Evolutionary conservation across 169 alveolate genomes (phyloP).

Genomic region (Theileria parva): DNA sequence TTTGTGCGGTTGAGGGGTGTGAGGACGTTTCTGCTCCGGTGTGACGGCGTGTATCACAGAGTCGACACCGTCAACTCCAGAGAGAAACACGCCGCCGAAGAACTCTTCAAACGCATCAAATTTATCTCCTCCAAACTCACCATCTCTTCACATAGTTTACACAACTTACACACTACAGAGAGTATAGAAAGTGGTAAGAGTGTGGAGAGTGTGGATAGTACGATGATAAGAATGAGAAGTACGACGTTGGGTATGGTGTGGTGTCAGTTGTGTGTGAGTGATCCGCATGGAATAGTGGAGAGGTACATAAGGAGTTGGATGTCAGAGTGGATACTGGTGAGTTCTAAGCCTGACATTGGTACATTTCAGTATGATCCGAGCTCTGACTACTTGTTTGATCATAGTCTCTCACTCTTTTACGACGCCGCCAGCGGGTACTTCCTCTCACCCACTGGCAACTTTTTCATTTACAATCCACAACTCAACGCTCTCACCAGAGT

Average conservation of each 20-base stretch:
- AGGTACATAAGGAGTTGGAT: conserved; percentile 40
- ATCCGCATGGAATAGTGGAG: conserved; percentile 24
- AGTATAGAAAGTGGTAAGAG: too few species aligned
- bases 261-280: not conserved
- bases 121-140: not conserved
- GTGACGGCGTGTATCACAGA: conserved; percentile 31
- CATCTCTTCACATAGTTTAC: too few species aligned
- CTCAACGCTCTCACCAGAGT: too few species aligned
- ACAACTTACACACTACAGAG: too few species aligned
- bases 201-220: too few species aligned
- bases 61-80: conserved; percentile 45
- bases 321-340: conserved; percentile 12
- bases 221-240: not conserved
- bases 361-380: conserved; percentile 32
- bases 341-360: conserved; percentile 58
- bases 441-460: conserved; percentile 69
- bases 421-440: conserved; percentile 75
- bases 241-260: not conserved
- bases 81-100: conserved; percentile 65
- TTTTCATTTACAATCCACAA: conserved; percentile 67
- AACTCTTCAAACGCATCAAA: conserved; percentile 28
- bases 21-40: conserved; percentile 17
- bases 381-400: conserved; percentile 53
- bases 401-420: conserved; percentile 54
- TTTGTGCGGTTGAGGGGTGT: conserved; percentile 25